Conservation (phyloP, 176 grass and related monocot genomes). For the Lolium rigidum region DNA sequence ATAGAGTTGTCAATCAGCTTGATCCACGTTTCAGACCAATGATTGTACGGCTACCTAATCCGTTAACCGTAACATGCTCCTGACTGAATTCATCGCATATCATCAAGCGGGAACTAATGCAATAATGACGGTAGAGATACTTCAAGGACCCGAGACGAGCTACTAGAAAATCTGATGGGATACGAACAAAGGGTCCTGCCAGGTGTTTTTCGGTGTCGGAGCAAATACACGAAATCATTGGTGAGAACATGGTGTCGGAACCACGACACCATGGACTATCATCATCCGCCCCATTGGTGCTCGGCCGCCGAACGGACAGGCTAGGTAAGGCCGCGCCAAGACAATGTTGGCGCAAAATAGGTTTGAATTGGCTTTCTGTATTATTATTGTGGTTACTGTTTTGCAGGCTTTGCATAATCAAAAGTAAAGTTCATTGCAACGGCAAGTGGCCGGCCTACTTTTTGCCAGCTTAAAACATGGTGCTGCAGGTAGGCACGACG, state of each 20-base stretch:
- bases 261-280: not conserved
- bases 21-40: not conserved
- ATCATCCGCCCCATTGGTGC: not conserved
- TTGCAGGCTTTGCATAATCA: constrained; percentile 15
- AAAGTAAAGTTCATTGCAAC: not conserved
- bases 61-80: not conserved
- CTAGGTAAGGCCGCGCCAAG: constrained; percentile 6
- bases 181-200: not conserved
- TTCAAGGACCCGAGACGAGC: not conserved
- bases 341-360: not conserved
- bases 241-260: constrained; percentile 16
- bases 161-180: not conserved
- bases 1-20: not conserved
- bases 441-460: constrained; percentile 23
- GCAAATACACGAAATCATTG: constrained; percentile 21
- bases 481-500: not conserved
- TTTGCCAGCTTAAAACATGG: constrained; percentile 36
- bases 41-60: constrained; percentile 29
- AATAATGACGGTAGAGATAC: too few relatives aligned
- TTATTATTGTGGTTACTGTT: not conserved
- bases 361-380: not conserved
- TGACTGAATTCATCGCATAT: not conserved
- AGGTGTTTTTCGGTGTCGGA: not conserved
- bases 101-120: not conserved
- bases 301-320: not conserved